These are phyloP conservation scores for Trichoderma atrobrunneum DNA, from an alignment of 2,329 filamentous ascomycete species.

Conservation along the genomic window DNA sequence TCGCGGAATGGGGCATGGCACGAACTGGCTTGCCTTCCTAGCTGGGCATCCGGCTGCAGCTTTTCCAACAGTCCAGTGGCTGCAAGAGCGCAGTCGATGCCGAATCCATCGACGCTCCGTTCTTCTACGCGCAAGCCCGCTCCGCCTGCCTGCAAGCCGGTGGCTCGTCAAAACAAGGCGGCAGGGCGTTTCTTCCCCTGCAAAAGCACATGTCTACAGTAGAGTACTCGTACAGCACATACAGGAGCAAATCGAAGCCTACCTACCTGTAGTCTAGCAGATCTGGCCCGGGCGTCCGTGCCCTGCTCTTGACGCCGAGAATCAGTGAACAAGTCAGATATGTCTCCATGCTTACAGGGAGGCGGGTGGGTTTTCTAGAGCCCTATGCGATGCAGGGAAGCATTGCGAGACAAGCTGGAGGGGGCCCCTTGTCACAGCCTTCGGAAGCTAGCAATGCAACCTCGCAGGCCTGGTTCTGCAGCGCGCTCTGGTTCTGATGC, in stretches of 20 bases:
- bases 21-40: not conserved
- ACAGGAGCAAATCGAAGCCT: not conserved
- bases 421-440: not conserved
- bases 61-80: not conserved
- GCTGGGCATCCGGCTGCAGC: not conserved
- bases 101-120: not conserved
- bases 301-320: not conserved
- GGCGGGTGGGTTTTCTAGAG: slow-evolving; percentile 1
- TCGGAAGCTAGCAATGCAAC: not conserved
- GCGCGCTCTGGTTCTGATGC: not conserved
- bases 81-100: not conserved
- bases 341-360: not conserved
- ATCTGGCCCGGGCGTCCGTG: not conserved
- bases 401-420: not conserved
- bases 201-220: not conserved
- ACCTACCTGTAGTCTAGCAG: not conserved
- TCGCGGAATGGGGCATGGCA: not conserved
- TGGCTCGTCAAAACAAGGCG: not conserved
- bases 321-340: not conserved
- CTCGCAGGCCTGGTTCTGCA: not conserved
- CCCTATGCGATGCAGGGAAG: slow-evolving; percentile 6
- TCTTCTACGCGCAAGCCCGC: not conserved
- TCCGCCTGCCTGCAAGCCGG: not conserved
- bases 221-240: not conserved
- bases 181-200: not conserved